These are phyloP conservation scores for Nannochloropsis granulata DNA, from an alignment of 108 stramenopile genomes.

Conservation along the genomic window DNA sequence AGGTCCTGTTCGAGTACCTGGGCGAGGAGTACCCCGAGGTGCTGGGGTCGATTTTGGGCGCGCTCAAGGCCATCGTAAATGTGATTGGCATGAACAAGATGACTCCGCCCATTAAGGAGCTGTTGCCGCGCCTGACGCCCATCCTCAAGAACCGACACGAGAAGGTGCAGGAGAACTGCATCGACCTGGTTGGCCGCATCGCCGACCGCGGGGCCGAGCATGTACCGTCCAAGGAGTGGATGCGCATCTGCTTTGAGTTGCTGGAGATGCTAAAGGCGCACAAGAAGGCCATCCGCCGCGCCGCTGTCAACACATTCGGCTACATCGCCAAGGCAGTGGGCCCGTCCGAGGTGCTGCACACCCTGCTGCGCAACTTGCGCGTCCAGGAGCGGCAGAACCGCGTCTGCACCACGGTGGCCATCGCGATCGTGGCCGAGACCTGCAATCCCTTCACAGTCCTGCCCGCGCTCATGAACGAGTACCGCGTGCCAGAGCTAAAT, in stretches of 20 bases:
- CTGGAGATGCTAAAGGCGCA: constrained; percentile 95
- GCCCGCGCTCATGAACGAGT: constrained; percentile 98
- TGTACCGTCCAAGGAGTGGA: constrained; percentile 96
- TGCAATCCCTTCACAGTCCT: constrained; percentile 97
- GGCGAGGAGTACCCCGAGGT: constrained; percentile 98
- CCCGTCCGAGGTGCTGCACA: constrained; percentile 95
- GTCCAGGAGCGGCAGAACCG: constrained; percentile 96
- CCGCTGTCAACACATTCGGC: constrained; percentile 96
- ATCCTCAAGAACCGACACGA: constrained; percentile 96
- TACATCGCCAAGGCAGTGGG: constrained; percentile 97
- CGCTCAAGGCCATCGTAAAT: constrained; percentile 85
- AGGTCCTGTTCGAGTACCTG: constrained; percentile 96
- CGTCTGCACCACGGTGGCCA: constrained; percentile 97
- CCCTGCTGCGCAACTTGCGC: constrained; percentile 91
- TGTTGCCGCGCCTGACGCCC: constrained; percentile 91
- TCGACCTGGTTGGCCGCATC: constrained; percentile 82
- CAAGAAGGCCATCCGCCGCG: constrained; percentile 90
- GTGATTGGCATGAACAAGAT: constrained; percentile 97
- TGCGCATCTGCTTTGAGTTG: constrained; percentile 98
- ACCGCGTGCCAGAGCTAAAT: constrained; percentile 93
- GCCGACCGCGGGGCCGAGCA: constrained; percentile 93
- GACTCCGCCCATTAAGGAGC: constrained; percentile 90
- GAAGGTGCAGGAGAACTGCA: constrained; percentile 96
- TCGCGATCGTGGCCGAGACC: constrained; percentile 97
- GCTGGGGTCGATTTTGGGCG: constrained; percentile 82